phyloP scores from a whole-genome alignment of 768 basidiomycete species.

The Leucosporidium yakuticum region DNA sequence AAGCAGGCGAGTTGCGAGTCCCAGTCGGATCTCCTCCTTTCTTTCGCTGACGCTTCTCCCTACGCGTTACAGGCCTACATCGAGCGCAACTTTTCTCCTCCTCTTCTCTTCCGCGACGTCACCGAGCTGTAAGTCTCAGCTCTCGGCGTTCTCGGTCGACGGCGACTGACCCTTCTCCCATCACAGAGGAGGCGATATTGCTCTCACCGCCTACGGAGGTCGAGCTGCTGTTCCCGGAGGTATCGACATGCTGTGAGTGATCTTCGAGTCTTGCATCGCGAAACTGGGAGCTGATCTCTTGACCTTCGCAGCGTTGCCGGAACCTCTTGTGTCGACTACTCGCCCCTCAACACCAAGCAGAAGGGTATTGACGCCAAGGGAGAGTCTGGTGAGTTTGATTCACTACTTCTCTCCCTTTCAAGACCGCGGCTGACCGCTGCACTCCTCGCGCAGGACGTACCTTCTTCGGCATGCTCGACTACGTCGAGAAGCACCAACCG shows the following conservation, averaged over 20 bases:
- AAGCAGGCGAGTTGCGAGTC: slow-evolving; percentile 51
- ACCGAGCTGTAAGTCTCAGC: slow-evolving; percentile 64
- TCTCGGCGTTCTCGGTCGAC: not conserved
- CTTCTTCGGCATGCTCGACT: slow-evolving; percentile 89
- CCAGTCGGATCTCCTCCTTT: too few relatives aligned
- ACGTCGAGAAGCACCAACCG: slow-evolving; percentile 79
- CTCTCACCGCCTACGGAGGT: slow-evolving; percentile 87
- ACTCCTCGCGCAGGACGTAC: slow-evolving; percentile 54
- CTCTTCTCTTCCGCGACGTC: slow-evolving; percentile 86
- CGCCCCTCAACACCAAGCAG: slow-evolving; percentile 87
- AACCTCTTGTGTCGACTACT: slow-evolving; percentile 94
- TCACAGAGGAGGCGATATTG: slow-evolving; percentile 44
- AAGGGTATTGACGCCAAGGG: slow-evolving; percentile 83
- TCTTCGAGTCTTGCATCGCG: not conserved
- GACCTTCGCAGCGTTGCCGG: slow-evolving; percentile 58
- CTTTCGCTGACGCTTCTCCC: not conserved
- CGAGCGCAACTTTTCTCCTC: slow-evolving; percentile 89
- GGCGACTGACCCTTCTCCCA: not conserved
- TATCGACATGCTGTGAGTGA: slow-evolving; percentile 62
- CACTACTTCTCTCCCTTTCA: not conserved
- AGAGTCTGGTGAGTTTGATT: slow-evolving; percentile 56
- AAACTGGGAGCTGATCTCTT: too few relatives aligned
- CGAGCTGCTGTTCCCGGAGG: slow-evolving; percentile 78
- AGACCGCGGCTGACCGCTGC: too few relatives aligned
- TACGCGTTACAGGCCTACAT: slow-evolving; percentile 62